Base-by-base conservation (phyloP, 192 early-diverging fungal genomes). In the Mortierella antarctica region DNA sequence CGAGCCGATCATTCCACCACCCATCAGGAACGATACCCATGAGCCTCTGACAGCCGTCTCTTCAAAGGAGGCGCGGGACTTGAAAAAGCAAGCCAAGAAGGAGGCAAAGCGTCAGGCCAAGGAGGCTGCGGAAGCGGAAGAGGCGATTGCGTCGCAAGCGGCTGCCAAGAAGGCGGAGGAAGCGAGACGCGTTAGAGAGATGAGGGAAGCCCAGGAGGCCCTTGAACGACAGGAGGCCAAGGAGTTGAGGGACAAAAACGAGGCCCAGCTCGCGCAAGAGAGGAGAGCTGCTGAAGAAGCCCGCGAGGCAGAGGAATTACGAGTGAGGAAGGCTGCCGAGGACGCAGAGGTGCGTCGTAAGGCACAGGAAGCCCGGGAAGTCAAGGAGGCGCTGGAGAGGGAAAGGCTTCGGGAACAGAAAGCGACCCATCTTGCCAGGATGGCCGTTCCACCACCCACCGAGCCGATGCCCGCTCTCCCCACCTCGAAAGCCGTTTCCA, bases 71-170 rank as follows among this genome's bases (percentile, higher is more conserved):
- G 58, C 60, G 0, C 57, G 77, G 15, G 77, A 80, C 39, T 31
- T 62, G 7, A 80, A 80, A 55, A 80, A 80, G 48, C 69, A 72
- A 42, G 77, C 77, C 21, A 80, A 80, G 55, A 80, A 72, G 52
- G 77, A 80, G 12, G 70, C 77, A 40, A 80, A 72, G 65, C 62
- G 70, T 56, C 77, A 80, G 39, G 77, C 77, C 41, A 80, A 80
- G 50, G 77, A 80, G 48, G 65, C 53, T 51, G 70, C 70, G 14
- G 77, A 67, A 17, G 70, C 77, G 5, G 77, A 80, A n/a, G 70
- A 72, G 18, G 23, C 14, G 4, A 60, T 65, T 7, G 70, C 59
- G 21, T 51, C 62, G 42, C 70, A 65, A 55, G 65, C 46, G 21
- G 77, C 65, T 17, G 60, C 65, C 51, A 71, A 72, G 39, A 71